Percentiles rank a stretch among this genome's conserved stretches.
Evolutionary conservation across 2,329 filamentous ascomycete species (phyloP).

Genomic region (Fusarium falciforme): DNA sequence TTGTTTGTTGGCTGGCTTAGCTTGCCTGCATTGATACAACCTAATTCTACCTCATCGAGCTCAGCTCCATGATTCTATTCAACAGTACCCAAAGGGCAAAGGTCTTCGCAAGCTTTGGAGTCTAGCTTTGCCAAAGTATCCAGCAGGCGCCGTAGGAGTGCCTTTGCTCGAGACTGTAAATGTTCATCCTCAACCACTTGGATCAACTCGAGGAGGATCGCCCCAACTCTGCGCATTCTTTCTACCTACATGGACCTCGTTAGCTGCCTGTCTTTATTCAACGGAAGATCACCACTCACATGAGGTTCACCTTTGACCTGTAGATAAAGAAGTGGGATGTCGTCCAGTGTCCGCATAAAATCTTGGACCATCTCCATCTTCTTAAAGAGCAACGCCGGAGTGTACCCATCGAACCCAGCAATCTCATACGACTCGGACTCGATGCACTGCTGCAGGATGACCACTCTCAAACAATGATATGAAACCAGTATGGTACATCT

Average conservation of each 20-base stretch:
- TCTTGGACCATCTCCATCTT: not conserved
- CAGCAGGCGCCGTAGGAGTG: not conserved
- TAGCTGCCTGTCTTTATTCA: not conserved
- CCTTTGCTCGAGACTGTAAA: not conserved
- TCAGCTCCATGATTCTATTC: not conserved
- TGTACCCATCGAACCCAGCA: not conserved
- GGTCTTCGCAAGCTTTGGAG: not conserved
- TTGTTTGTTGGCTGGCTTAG: too few relatives aligned
- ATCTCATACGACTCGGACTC: not conserved
- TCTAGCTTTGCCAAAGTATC: not conserved
- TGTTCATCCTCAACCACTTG: not conserved
- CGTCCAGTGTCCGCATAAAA: not conserved
- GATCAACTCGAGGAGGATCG: not conserved
- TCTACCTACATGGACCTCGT: not conserved
- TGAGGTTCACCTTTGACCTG: not conserved
- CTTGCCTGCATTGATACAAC: too few relatives aligned
- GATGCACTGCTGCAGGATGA: not conserved
- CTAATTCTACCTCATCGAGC: too few relatives aligned
- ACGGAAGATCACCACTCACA: not conserved
- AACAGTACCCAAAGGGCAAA: not conserved
- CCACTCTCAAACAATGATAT: not conserved
- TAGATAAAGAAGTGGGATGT: not conserved
- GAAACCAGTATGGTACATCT: not conserved
- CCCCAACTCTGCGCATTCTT: not conserved
- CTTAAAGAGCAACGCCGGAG: not conserved